Conservation (phyloP, 768 basidiomycete genomes). For the Candolleomyces aberdarensis region DNA sequence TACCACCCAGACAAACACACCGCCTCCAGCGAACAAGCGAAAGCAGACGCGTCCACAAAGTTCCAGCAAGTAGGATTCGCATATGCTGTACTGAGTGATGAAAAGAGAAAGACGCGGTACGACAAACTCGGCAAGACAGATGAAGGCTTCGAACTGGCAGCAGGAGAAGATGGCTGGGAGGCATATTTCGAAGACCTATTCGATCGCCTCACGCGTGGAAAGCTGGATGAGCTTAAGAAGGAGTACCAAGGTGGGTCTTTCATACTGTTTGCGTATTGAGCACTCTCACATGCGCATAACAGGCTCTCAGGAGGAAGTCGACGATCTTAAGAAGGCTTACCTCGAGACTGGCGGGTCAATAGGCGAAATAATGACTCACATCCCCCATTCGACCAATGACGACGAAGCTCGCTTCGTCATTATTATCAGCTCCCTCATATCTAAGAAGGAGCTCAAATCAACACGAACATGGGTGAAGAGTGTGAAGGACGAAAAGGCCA, state of each 20-base stretch:
- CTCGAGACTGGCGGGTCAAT: slow-evolving; percentile 68
- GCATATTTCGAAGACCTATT: slow-evolving; percentile 92
- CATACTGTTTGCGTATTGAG: neutral
- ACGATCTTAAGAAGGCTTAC: slow-evolving; percentile 79
- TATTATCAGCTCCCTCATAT: slow-evolving; percentile 65
- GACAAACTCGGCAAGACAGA: slow-evolving; percentile 85
- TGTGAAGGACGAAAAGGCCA: slow-evolving; percentile 78
- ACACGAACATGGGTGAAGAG: slow-evolving; percentile 65
- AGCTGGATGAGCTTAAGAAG: slow-evolving; percentile 90
- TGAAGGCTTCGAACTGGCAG: slow-evolving; percentile 67
- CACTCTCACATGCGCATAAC: neutral
- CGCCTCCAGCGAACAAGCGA: slow-evolving; percentile 52
- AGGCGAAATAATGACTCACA: slow-evolving; percentile 75
- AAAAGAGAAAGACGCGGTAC: slow-evolving; percentile 70
- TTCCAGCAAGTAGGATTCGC: slow-evolving; percentile 96
- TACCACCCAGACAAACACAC: slow-evolving; percentile 92
- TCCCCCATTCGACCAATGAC: slow-evolving; percentile 79
- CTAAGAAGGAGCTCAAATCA: slow-evolving; percentile 51
- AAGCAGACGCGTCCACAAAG: slow-evolving; percentile 65
- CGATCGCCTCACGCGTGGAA: slow-evolving; percentile 79
- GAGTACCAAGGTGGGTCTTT: slow-evolving; percentile 78
- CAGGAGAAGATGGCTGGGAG: slow-evolving; percentile 89
- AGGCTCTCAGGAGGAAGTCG: slow-evolving; percentile 85
- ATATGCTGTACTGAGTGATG: slow-evolving; percentile 84
- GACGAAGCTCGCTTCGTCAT: slow-evolving; percentile 86